Conservation (phyloP, 108 stramenopile species). For the Stephanodiscus minutulus region DNA sequence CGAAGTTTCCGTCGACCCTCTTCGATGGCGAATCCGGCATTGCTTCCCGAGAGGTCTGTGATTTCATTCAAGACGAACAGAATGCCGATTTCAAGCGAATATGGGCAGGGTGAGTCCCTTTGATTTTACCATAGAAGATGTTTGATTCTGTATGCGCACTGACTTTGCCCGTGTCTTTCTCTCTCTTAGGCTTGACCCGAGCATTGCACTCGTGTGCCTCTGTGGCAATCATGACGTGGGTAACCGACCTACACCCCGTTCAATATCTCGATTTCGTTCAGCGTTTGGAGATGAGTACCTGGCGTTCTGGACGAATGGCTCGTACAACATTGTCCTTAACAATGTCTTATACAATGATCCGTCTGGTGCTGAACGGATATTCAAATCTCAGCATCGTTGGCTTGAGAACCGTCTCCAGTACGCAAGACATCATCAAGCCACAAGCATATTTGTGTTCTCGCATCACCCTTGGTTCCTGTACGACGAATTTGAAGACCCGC, state of each 20-base stretch:
- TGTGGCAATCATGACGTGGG: constrained; percentile 89
- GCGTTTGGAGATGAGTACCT: constrained; percentile 78
- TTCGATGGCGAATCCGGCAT: constrained; percentile 15
- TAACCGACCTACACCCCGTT: constrained; percentile 61
- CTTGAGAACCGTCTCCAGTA: constrained; percentile 60
- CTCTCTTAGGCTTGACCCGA: constrained; percentile 45
- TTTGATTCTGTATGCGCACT: not conserved
- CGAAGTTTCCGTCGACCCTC: not conserved
- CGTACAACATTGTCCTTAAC: constrained; percentile 76
- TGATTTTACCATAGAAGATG: not conserved
- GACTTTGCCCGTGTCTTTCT: not conserved
- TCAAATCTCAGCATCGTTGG: constrained; percentile 58
- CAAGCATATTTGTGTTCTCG: constrained; percentile 66
- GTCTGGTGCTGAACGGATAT: constrained; percentile 51
- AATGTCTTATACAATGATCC: constrained; percentile 57
- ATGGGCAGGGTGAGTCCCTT: constrained; percentile 25
- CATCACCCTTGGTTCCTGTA: constrained; percentile 81
- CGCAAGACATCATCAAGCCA: constrained; percentile 47
- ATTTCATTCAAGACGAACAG: constrained; percentile 66
- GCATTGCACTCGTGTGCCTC: constrained; percentile 79
- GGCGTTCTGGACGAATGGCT: constrained; percentile 68
- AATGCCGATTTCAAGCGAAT: constrained; percentile 58
- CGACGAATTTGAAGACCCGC: constrained; percentile 61
- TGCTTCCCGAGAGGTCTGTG: constrained; percentile 58
- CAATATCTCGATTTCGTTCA: constrained; percentile 60